Evolutionary conservation across 768 basidiomycete species (phyloP).

Genomic region (Suillus lakei): DNA sequence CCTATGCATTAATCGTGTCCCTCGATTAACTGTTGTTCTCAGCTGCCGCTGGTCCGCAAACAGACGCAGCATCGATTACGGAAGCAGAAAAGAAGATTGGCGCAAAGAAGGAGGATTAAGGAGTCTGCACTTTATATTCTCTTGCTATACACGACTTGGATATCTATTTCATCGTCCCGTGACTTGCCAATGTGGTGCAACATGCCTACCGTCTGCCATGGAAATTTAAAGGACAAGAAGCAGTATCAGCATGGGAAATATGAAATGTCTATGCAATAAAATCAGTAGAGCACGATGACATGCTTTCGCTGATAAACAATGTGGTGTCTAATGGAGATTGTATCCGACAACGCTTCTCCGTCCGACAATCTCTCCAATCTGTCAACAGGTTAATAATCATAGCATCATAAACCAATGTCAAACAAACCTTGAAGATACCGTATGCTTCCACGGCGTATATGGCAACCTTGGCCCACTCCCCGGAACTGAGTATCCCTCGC

Average conservation of each 20-base stretch:
- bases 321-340: conserved; percentile 55
- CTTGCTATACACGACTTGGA: not conserved
- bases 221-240: not conserved
- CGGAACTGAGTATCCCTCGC: conserved; percentile 60
- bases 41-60: conserved; percentile 72
- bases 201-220: not conserved
- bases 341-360: conserved; percentile 83
- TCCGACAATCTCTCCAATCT: conserved; percentile 91
- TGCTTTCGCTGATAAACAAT: not conserved
- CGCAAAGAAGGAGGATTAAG: conserved; percentile 79
- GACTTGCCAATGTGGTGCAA: not conserved
- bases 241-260: not conserved
- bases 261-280: conserved; percentile 5
- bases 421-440: conserved; percentile 80
- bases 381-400: conserved; percentile 7
- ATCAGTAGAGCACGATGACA: not conserved
- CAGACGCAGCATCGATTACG: conserved; percentile 84
- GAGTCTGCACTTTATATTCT: conserved; percentile 9
- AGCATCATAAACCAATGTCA: not conserved
- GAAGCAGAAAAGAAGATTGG: conserved; percentile 88
- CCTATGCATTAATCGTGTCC: not conserved
- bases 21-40: conserved; percentile 12
- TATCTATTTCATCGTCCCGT: not conserved
- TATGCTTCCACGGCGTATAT: conserved; percentile 88
- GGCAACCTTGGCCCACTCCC: conserved; percentile 70